Base-by-base conservation (phyloP, 176 grass and related monocot genomes). In the Bolboschoenus planiculmis region DNA sequence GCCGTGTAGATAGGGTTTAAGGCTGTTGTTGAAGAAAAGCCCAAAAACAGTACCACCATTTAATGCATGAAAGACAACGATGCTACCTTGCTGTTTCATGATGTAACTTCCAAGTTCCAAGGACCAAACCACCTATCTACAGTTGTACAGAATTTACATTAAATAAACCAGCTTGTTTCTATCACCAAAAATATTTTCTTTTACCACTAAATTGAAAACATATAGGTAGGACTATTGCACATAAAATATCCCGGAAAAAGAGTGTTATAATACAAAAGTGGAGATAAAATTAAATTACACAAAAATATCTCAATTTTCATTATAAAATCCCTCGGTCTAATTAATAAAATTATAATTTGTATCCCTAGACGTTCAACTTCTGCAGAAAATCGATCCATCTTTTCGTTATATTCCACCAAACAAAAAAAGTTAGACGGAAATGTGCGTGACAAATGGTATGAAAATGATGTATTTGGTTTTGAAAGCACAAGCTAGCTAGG, bases 41-140 rank as follows among this genome's bases (percentile, higher is more conserved):
- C 1, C 34, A 39, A 40, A 73, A 81, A 29, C 9, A 39, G 56
- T 21, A 81, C 78, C 20, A 60, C 6, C 78, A 81, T 42, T 61
- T 59, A 81, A 80, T 80, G 20, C 18, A 18, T 20, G 35, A 7
- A 81, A 53, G 78, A 61, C 78, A 39, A 61, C 56, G 15, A 77
- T 31, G 72, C 55, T n/a, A 3, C 14, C 27, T 56, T 54, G 46
- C 37, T 74, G 36, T 43, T n/a, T 78, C 35, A 55, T 55, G 74
- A 30, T 60, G 18, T 24, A 40, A 61, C 78, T 81, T 81, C 78
- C 78, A 80, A 37, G 7, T 50, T 50, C 44, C 46, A 20, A 77
- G 71, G 72, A 76, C 64, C n/a, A 63, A 70, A 42, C 8, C 35
- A 24, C 23, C 20, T 10, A 43, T 42, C 20, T 10, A 43, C 37